phyloP scores from a whole-genome alignment of 306 rosid species.

The Hylodesmum podocarpum region DNA sequence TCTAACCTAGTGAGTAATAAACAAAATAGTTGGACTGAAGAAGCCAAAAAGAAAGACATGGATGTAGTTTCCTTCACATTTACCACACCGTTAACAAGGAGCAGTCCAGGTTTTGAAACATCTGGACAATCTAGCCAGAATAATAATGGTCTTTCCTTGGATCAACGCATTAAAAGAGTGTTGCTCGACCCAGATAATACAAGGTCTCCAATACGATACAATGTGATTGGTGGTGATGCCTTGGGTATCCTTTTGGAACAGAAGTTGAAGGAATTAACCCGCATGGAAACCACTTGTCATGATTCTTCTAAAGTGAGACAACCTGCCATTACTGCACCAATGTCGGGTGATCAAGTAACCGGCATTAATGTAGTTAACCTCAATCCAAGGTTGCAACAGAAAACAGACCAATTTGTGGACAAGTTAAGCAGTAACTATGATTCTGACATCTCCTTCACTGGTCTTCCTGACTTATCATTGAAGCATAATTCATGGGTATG shows the following conservation, averaged over 20 bases:
- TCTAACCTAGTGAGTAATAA: constrained; percentile 43
- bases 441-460: constrained; percentile 52
- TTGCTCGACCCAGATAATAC: constrained; percentile 53
- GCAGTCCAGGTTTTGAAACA: constrained; percentile 52
- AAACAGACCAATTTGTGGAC: constrained; percentile 43
- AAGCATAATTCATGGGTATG: constrained; percentile 67
- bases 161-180: constrained; percentile 58
- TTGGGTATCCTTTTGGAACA: constrained; percentile 88
- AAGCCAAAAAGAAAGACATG: constrained; percentile 64
- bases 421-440: constrained; percentile 31
- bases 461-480: constrained; percentile 43
- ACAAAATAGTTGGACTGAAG: constrained; percentile 52
- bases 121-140: constrained; percentile 44
- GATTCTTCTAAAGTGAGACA: constrained; percentile 48
- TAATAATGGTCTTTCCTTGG: constrained; percentile 44
- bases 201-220: constrained; percentile 72
- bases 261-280: constrained; percentile 72
- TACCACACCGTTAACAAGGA: constrained; percentile 81
- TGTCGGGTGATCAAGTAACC: constrained; percentile 33
- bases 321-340: constrained; percentile 44
- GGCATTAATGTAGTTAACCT: constrained; percentile 34
- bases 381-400: constrained; percentile 39
- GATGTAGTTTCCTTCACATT: constrained; percentile 97
- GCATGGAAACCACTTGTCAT: constrained; percentile 45
- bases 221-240: constrained; percentile 75